Evolutionary conservation across 768 basidiomycete genomes (phyloP), one percentile per base, ranked within the genome.

Genomic region (Cyclocybe cylindracea): DNA sequence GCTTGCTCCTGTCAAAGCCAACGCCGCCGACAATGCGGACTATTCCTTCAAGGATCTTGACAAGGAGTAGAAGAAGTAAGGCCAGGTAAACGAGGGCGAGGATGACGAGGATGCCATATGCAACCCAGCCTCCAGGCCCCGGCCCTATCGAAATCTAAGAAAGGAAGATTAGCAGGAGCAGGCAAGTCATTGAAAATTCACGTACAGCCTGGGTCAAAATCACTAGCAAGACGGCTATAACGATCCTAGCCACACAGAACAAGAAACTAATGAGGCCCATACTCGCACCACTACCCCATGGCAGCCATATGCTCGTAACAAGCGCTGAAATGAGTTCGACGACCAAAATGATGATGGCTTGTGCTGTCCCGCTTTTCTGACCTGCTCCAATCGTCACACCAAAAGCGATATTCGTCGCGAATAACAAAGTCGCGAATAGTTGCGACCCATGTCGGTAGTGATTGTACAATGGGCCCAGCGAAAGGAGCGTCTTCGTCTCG

Each of bases 231-330:
- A 98, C 94, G 2, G 91, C 89, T 18, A 94, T 82, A 24, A 94
- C 86, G 61, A 97, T 95, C 57, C 96, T 79, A 16, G 90, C 86
- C 4, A 96, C 90, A 52, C 92, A 94, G 61, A 96, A 88, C 62
- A 97, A 73, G 76, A 98, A 98, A 66, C 91, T 94, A 52, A 96
- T 87, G 34, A 94, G 77, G 10, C 95, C 96, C 97, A 98, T 98
- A 55, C 93, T 91, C 2, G 96, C 94, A 1, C 96, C 94, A 47
- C 89, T 89, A 31, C 92, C 93, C 96, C 96, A 99, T 13, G 95
- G 95, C 53, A 97, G 79, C 93, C 93, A 97, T 32, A 96, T 76
- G 55, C 91, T 94, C 32, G 95, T 97, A 24, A 91, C 83, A 51
- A 98, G 74, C 5, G 94, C 91, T 39, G 89, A 86, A 16, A 78